phyloP scores from a whole-genome alignment of 306 rosid genomes.

The Corylus heterophylla region DNA sequence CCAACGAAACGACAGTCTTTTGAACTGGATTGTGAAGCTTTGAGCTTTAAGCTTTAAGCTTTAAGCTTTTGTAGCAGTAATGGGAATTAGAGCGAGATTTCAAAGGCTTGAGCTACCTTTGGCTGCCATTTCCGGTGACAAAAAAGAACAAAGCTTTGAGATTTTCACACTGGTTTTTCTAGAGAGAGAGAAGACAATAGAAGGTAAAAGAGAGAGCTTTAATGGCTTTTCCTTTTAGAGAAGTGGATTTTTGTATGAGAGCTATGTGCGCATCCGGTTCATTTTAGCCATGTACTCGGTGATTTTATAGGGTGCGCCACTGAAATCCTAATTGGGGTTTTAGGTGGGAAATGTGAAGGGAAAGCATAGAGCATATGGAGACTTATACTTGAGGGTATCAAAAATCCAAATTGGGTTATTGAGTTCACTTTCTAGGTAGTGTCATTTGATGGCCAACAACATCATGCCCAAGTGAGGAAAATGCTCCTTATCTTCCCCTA shows the following conservation, averaged over 20 bases:
- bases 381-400: constrained; percentile 25
- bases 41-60: constrained; percentile 20
- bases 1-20: background rate
- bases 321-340: background rate
- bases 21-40: constrained; percentile 29
- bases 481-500: constrained; percentile 65
- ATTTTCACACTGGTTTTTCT: constrained; percentile 30
- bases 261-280: constrained; percentile 30
- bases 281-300: constrained; percentile 18
- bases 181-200: constrained; percentile 28
- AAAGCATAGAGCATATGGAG: constrained; percentile 5
- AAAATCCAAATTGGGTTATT: constrained; percentile 37
- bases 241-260: constrained; percentile 17
- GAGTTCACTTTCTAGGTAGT: constrained; percentile 70
- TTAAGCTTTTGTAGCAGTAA: constrained; percentile 22
- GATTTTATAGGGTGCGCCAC: no score
- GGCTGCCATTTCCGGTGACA: constrained; percentile 23
- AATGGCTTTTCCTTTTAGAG: constrained; percentile 17
- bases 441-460: constrained; percentile 79
- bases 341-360: constrained; percentile 13
- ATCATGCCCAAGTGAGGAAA: constrained; percentile 66
- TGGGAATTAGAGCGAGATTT: constrained; percentile 28
- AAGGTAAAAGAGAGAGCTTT: constrained; percentile 24
- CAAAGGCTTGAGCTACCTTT: constrained; percentile 34
- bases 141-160: constrained; percentile 29